Percentiles rank a stretch among this genome's conserved stretches.
phyloP scores from a whole-genome alignment of 345 rosid species.

The Dipteronia dyeriana region DNA sequence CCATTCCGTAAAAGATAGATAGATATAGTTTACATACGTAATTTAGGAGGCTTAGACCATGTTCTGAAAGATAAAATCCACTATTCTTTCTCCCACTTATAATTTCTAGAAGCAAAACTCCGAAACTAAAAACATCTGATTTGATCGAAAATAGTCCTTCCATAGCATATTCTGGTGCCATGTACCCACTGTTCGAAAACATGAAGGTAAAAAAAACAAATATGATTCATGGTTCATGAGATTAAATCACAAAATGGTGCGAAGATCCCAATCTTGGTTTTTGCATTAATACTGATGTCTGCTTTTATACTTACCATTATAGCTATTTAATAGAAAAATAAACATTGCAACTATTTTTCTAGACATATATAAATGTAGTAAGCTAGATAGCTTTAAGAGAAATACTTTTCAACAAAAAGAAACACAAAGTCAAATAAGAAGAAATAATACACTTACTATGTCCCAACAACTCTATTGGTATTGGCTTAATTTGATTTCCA shows the following conservation, averaged over 20 bases:
- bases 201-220: not conserved
- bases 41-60: constrained; percentile 15
- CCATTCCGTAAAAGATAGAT: not conserved
- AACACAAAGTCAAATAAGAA: not conserved
- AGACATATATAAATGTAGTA: too few relatives aligned
- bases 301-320: not conserved
- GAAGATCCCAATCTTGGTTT: not conserved
- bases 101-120: constrained; percentile 20
- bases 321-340: not conserved
- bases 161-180: constrained; percentile 21
- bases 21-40: constrained; percentile 5
- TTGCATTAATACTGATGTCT: not conserved
- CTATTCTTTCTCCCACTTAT: constrained; percentile 9
- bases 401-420: not conserved
- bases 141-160: constrained; percentile 17
- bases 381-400: not conserved
- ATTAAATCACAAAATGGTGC: not conserved
- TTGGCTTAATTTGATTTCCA: constrained; percentile 29
- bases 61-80: not conserved
- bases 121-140: constrained; percentile 19
- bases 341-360: too few relatives aligned
- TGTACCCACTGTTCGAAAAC: constrained; percentile 10
- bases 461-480: constrained; percentile 32
- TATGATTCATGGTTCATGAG: not conserved
- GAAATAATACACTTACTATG: constrained; percentile 12